Evolutionary conservation across 768 basidiomycete genomes (phyloP), one percentile per base, ranked within the genome.

Genomic region (Tephrocybe sp.): DNA sequence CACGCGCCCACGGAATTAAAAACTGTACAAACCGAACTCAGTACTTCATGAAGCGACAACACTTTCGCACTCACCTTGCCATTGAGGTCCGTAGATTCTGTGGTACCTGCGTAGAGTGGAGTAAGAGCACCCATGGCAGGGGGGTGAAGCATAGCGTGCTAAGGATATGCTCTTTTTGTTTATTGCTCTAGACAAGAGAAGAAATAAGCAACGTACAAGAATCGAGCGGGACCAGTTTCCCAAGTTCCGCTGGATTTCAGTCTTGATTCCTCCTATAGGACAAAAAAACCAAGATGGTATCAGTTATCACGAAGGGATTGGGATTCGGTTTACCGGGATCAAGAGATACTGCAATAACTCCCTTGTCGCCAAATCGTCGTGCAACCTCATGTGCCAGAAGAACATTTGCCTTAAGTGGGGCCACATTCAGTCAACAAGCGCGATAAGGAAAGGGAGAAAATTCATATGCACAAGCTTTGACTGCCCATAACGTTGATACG

Each of bases 361-460:
- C 75, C 52, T 74, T 55, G 26, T 76, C 73, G 1, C 64, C 71
- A 54, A 77, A 75, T 51, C 76, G 66, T 40, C 76, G 60, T 21
- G 73, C 75, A 19, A 82, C 61, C 58, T 80, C 82, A 18, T 67
- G 55, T 3, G 76, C 64, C 9, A 72, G 59, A 3, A 79, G 66
- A 1, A 77, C 62, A 42, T 77, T 74, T 13, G 66, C 80, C 77
- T 79, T 19, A 31, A 34, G 25, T 26, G 25, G 25, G 13, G 15
- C 15, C 28, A 30, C 43, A 5, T 21, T 44, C 30, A 34, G n/a
- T n/a, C 16, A 18, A 22, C 21, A 8, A 19, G 22, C 31, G 21
- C 43, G 22, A 21, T 7, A 36, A 22, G 39, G 19, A 43, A n/a
- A n/a, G n/a, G n/a, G n/a, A n/a, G n/a, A 21, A 31, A 24, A 8